Evolutionary conservation across 164 flowering plant genomes (phyloP).

Genomic region (Tetrastigma voinierianum): DNA sequence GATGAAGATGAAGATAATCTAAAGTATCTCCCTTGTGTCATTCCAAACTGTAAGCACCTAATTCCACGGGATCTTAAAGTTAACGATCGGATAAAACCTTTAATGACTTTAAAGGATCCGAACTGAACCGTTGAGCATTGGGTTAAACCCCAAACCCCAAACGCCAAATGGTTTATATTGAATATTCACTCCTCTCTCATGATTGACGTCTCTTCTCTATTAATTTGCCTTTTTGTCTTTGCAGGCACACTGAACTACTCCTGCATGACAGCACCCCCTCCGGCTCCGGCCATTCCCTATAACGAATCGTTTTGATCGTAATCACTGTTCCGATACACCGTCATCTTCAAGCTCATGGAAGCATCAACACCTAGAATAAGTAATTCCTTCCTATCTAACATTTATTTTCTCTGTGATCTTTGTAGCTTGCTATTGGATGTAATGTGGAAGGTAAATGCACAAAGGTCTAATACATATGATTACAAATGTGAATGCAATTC

Average conservation of each 20-base stretch:
- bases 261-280: slow-evolving; percentile 46
- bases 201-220: neutral
- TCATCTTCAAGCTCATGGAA: slow-evolving; percentile 1
- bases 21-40: slow-evolving; percentile 50
- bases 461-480: slow-evolving; percentile 11
- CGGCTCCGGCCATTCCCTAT: slow-evolving; percentile 26
- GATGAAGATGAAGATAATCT: slow-evolving; percentile 19
- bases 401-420: neutral
- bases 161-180: too few species aligned
- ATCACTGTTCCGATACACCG: slow-evolving; percentile 1
- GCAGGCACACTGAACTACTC: slow-evolving; percentile 41
- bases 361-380: neutral
- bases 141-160: too few species aligned
- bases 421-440: slow-evolving; percentile 64
- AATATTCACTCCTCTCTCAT: slow-evolving; percentile 3
- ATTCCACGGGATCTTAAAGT: too few species aligned
- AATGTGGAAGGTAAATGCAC: slow-evolving; percentile 68
- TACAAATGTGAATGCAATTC: slow-evolving; percentile 48
- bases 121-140: too few species aligned
- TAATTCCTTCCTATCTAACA: neutral
- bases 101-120: too few species aligned
- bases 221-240: neutral
- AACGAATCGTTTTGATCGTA: slow-evolving; percentile 60
- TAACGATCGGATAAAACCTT: too few species aligned
- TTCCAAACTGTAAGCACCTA: slow-evolving; percentile 58